Base-by-base conservation (phyloP, 23 red algal species). In the Gracilariopsis chorda region DNA sequence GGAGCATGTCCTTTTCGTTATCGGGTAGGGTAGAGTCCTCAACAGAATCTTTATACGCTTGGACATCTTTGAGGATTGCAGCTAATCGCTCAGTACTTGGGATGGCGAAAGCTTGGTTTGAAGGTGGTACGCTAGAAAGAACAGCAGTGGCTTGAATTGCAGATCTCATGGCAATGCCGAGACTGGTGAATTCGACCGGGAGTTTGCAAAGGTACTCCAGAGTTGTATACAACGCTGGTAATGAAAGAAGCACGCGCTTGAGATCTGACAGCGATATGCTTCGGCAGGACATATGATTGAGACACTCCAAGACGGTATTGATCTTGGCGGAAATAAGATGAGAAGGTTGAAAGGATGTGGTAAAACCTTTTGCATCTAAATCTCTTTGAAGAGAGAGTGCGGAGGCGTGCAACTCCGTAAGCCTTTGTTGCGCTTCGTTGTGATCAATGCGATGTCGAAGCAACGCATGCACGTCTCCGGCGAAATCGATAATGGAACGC, bases 1-100 rank as follows among this genome's bases (percentile, higher is more conserved):
- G 67, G 23, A 73, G 42, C 23, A 46, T 46, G 20, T 73, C 67
- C 67, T 73, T 73, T 42, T 73, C 67, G n/a, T 47, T 73, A 45
- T 73, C 67, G 33, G 67, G 13, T 45, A 73, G 67, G 28, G 67
- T 25, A 73, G n/a, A 73, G 17, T 73, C 67, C 7, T 73, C 67
- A 73, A 73, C 28, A 46, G 39, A 42, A 7, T 73, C 67, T 73
- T 73, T 73, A 73, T 73, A 73, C 67, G 67, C 47, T 46, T 73
- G 67, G 42, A 73, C 67, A 42, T 46, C 47, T 17, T 73, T 21
- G 47, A 73, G 67, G 47, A 73, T 73, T 46, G 67, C 47, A 45
- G 42, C 67, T 73, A 73, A 73, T 20, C 67, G 67, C 37, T 16
- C 20, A 1, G 67, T 47, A 6, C 17, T 73, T 23, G 67, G 67